Base-by-base conservation (phyloP, 106 monocot genomes). In the Hemerocallis citrina region DNA sequence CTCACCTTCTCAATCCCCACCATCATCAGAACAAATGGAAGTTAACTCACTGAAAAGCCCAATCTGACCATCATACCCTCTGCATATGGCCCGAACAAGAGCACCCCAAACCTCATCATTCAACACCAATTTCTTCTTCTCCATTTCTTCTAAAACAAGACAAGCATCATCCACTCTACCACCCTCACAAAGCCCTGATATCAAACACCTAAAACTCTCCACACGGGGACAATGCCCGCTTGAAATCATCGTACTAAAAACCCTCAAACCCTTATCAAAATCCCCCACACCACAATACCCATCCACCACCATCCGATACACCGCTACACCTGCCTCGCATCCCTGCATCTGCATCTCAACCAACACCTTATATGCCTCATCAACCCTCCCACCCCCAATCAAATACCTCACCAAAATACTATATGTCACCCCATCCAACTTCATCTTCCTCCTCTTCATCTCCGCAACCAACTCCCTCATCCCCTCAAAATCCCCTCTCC, bases 341-440 rank as follows among this genome's bases (percentile, higher is more conserved):
- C 84, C 80, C 43, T 70, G 72, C 6, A 92, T 39, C 77, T 88
- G 70, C 92, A 92, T 98, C n/a, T 92, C 85, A 22, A 98, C 81
- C 49, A 88, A 36, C 67, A 88, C 71, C 75, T 67, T 88, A 45
- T 98, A 92, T 7, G 85, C 98, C 52, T 98, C 88, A 11, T 73
- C 77, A 8, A 64, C 73, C 36, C 68, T 70, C 21, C 88, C 76
- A 3, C 39, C 62, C 1, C n/a, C 63, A 41, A 81, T 88, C 54
- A 82, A 51, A 68, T 68, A 82, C 34, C 71, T 82, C 9, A 91
- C 77, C 49, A 92, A 34, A 7, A 98, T 80, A 62, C 72, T 75
- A 41, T 92, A 98, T 16, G 36, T 78, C 22, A 79, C 75, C 11
- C 66, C 62, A 50, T 88, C 85, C 0, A 75, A 82, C 66, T 72